Conservation (phyloP, 352 stramenopile species). For the Phytophthora constricta region DNA sequence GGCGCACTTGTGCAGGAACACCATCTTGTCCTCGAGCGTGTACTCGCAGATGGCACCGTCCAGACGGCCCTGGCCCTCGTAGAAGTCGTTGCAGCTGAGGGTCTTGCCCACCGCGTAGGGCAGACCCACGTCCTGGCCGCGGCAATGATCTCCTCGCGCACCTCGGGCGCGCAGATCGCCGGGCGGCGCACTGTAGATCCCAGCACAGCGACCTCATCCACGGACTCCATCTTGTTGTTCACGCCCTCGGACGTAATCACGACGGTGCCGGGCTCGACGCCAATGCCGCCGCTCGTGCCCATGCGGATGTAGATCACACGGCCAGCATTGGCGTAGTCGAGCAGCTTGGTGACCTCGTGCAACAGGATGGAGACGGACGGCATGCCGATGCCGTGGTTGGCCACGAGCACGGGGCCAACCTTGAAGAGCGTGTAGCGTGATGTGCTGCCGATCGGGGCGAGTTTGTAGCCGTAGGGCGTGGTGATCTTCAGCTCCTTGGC, state of each 20-base stretch:
- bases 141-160: slow-evolving; percentile 60
- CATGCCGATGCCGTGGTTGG: slow-evolving; percentile 85
- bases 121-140: slow-evolving; percentile 52
- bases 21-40: slow-evolving; percentile 79
- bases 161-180: slow-evolving; percentile 59
- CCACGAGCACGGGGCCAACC: slow-evolving; percentile 78
- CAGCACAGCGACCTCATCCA: slow-evolving; percentile 71
- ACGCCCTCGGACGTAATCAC: slow-evolving; percentile 85
- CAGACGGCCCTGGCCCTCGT: slow-evolving; percentile 84
- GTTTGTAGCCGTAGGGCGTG: slow-evolving; percentile 68
- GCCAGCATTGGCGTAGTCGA: slow-evolving; percentile 71
- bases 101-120: slow-evolving; percentile 82
- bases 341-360: slow-evolving; percentile 86
- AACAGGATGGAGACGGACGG: slow-evolving; percentile 84
- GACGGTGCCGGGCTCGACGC: slow-evolving; percentile 78
- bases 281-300: slow-evolving; percentile 81
- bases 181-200: slow-evolving; percentile 58
- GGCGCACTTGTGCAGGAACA: slow-evolving; percentile 63
- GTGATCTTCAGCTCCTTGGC: slow-evolving; percentile 61
- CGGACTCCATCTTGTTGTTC: slow-evolving; percentile 79
- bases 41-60: slow-evolving; percentile 86
- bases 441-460: slow-evolving; percentile 71
- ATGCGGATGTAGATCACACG: slow-evolving; percentile 79
- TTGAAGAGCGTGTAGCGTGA: slow-evolving; percentile 84
- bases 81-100: slow-evolving; percentile 87